Conservation (phyloP, 1,284 basidiomycete genomes). For the Ustilago curta region DNA sequence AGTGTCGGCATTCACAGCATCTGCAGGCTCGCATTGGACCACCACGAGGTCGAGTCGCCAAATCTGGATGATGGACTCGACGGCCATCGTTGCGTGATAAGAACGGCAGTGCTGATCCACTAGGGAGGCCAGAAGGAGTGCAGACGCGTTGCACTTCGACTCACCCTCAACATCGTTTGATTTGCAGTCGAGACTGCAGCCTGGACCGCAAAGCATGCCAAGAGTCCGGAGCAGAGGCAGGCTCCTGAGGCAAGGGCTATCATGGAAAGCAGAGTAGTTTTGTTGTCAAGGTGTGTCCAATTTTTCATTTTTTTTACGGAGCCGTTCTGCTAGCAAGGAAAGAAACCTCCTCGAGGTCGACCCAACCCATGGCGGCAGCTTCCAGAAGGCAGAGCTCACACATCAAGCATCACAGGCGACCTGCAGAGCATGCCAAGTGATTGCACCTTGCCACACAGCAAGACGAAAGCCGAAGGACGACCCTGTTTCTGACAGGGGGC, state of each 20-base stretch:
- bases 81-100: slow-evolving; percentile 16
- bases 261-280: neutral
- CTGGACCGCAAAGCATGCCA: neutral
- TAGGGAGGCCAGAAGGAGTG: neutral
- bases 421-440: neutral
- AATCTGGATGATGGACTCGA: slow-evolving; percentile 11
- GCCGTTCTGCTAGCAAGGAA: no score
- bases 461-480: neutral
- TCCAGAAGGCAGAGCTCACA: neutral
- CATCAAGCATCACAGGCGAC: no score
- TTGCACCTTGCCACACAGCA: neutral
- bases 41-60: neutral
- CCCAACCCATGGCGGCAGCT: neutral
- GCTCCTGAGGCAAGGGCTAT: neutral
- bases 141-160: neutral
- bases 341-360: neutral
- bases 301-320: no score
- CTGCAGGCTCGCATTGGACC: neutral
- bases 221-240: neutral
- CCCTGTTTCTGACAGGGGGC: neutral
- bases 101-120: neutral
- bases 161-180: neutral
- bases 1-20: neutral
- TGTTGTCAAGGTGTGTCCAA: neutral
- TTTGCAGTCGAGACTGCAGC: neutral